phyloP scores from a whole-genome alignment of 352 stramenopile genomes.

The Thalassiosira delicatula region DNA sequence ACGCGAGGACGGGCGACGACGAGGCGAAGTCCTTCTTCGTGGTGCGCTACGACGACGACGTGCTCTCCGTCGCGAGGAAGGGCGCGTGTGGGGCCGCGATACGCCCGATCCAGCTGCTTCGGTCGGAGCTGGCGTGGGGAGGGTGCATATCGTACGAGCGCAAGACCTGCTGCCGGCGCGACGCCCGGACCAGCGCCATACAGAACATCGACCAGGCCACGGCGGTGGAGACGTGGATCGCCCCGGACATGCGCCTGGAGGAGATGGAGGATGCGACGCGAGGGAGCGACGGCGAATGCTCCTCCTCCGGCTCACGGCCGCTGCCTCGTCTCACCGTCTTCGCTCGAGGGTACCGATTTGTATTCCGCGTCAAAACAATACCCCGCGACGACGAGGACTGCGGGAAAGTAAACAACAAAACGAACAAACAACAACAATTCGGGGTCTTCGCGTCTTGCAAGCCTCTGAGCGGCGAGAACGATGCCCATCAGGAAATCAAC shows the following conservation, averaged over 20 bases:
- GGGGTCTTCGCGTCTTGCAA: slow-evolving; percentile 51
- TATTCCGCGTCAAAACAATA: slow-evolving; percentile 29
- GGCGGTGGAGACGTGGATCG: slow-evolving; percentile 50
- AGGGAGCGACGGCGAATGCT: slow-evolving; percentile 7
- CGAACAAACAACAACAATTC: too few species aligned
- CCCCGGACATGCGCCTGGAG: slow-evolving; percentile 47
- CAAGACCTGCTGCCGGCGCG: slow-evolving; percentile 25
- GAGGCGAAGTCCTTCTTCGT: slow-evolving; percentile 31
- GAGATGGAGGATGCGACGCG: slow-evolving; percentile 37
- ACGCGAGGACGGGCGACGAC: too few species aligned
- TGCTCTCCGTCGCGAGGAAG: slow-evolving; percentile 19
- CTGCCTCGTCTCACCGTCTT: slow-evolving; percentile 44
- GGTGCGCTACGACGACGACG: slow-evolving; percentile 41
- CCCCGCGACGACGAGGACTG: neutral
- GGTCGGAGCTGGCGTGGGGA: slow-evolving; percentile 43
- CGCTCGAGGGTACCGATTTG: slow-evolving; percentile 53
- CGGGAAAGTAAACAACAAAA: too few species aligned
- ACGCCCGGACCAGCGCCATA: slow-evolving; percentile 30
- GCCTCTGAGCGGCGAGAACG: slow-evolving; percentile 7
- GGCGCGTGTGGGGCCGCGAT: slow-evolving; percentile 8
- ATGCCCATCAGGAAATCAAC: slow-evolving; percentile 35
- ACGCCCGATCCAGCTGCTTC: slow-evolving; percentile 35
- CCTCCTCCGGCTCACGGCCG: too few species aligned
- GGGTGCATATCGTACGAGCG: slow-evolving; percentile 54
- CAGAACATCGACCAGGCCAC: slow-evolving; percentile 54